phyloP scores from a whole-genome alignment of 345 rosid genomes.

The Microthlaspi erraticum region DNA sequence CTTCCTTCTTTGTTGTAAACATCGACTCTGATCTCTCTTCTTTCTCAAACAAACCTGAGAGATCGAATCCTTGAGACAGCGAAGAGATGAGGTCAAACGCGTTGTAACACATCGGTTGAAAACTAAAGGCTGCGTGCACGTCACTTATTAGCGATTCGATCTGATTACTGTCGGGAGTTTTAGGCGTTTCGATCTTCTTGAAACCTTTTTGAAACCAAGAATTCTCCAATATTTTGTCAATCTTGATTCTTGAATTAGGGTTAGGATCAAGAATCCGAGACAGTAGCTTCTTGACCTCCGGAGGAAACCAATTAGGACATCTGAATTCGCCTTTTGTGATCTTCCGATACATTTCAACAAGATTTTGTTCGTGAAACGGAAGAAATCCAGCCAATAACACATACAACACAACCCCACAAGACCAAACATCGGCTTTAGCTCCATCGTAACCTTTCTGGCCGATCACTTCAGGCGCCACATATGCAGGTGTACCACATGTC shows the following conservation, averaged over 20 bases:
- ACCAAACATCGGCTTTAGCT: constrained; percentile 86
- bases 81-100: constrained; percentile 88
- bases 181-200: constrained; percentile 54
- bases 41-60: constrained; percentile 76
- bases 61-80: constrained; percentile 73
- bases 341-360: constrained; percentile 72
- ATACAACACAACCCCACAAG: constrained; percentile 75
- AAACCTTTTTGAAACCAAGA: constrained; percentile 74
- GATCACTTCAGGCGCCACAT: constrained; percentile 86
- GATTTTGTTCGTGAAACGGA: constrained; percentile 70
- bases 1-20: constrained; percentile 64
- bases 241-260: constrained; percentile 63
- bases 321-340: constrained; percentile 70
- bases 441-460: constrained; percentile 83
- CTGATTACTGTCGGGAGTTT: constrained; percentile 41
- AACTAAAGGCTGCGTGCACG: constrained; percentile 52
- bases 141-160: constrained; percentile 46
- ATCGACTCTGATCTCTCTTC: constrained; percentile 48
- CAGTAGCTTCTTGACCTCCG: constrained; percentile 70
- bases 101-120: constrained; percentile 57
- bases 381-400: constrained; percentile 81
- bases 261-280: constrained; percentile 72
- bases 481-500: constrained; percentile 92
- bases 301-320: constrained; percentile 76
- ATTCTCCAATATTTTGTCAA: constrained; percentile 62